phyloP scores from a whole-genome alignment of 2,329 filamentous ascomycete genomes.

The Apiospora aurea region DNA sequence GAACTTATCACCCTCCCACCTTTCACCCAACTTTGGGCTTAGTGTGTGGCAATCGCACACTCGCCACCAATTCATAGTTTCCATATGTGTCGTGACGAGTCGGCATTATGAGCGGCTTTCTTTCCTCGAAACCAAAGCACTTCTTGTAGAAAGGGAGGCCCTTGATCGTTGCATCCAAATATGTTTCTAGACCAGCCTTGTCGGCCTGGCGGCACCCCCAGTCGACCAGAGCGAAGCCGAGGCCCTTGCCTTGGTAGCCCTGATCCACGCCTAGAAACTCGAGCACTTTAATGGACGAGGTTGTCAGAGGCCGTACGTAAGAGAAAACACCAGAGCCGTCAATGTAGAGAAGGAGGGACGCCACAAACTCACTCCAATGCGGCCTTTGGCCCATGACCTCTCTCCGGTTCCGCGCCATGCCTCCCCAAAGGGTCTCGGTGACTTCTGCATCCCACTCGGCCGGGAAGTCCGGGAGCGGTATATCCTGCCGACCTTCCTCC shows the following conservation, averaged over 20 bases:
- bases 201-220: conserved; percentile 29
- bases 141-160: conserved; percentile 29
- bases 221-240: conserved; percentile 24
- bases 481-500: conserved; percentile 27
- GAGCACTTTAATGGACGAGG: conserved; percentile 24
- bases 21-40: neutral
- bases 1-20: neutral
- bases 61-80: neutral
- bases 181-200: conserved; percentile 25
- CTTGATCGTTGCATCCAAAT: conserved; percentile 29
- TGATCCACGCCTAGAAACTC: conserved; percentile 28
- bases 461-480: conserved; percentile 27
- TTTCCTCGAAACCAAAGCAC: conserved; percentile 1
- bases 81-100: neutral
- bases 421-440: conserved; percentile 28
- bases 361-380: conserved; percentile 31
- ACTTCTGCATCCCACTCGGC: conserved; percentile 29
- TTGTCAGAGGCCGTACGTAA: neutral
- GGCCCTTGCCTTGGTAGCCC: conserved; percentile 28
- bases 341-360: neutral
- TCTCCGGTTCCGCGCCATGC: conserved; percentile 27
- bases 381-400: conserved; percentile 28
- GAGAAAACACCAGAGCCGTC: neutral
- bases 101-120: neutral
- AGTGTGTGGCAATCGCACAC: neutral